A percentile compares a stretch with the other conserved stretches of the same genome.
Evolutionary conservation across 2,329 filamentous ascomycete species (phyloP).

Genomic region (Ophiocordyceps polyrhachis-furcata): DNA sequence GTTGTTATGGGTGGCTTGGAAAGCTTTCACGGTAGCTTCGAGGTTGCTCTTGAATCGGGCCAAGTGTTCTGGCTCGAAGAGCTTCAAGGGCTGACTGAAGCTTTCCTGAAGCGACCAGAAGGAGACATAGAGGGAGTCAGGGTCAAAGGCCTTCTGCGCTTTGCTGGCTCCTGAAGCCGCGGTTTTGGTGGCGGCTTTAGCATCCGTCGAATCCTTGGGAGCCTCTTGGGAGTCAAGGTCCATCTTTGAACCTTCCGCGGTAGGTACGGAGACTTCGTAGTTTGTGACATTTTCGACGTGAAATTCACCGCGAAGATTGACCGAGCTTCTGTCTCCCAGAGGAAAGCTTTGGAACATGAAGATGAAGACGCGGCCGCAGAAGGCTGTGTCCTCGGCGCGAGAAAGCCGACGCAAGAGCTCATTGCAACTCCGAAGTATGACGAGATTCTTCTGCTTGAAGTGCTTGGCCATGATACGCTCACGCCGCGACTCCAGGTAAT

Average conservation of each 20-base stretch:
- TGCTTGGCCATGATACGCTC: constrained; percentile 70
- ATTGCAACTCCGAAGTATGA: constrained; percentile 88
- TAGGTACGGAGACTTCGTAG: constrained; percentile 35
- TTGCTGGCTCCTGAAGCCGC: constrained; percentile 23
- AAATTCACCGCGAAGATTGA: constrained; percentile 90
- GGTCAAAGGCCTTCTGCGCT: constrained; percentile 36
- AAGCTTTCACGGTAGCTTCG: constrained; percentile 42
- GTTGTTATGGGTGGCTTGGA: constrained; percentile 30
- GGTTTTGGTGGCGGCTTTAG: constrained; percentile 17
- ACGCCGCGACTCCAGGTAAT: constrained; percentile 83
- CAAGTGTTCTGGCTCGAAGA: constrained; percentile 59
- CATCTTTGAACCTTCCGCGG: constrained; percentile 26
- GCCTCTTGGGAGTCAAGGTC: constrained; percentile 39
- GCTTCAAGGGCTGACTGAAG: constrained; percentile 73
- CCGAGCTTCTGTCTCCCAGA: constrained; percentile 87
- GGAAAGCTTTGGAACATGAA: constrained; percentile 98
- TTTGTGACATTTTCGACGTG: constrained; percentile 87
- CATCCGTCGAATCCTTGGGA: constrained; percentile 13
- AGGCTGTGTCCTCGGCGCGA: constrained; percentile 90
- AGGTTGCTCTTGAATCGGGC: constrained; percentile 64
- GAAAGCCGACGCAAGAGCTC: constrained; percentile 84
- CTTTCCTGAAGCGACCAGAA: constrained; percentile 90
- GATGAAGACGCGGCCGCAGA: constrained; percentile 94
- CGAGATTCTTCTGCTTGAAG: constrained; percentile 66
- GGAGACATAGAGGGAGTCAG: constrained; percentile 63